phyloP scores from a whole-genome alignment of 495 filamentous ascomycete species.

The Alectoria sarmentosa region DNA sequence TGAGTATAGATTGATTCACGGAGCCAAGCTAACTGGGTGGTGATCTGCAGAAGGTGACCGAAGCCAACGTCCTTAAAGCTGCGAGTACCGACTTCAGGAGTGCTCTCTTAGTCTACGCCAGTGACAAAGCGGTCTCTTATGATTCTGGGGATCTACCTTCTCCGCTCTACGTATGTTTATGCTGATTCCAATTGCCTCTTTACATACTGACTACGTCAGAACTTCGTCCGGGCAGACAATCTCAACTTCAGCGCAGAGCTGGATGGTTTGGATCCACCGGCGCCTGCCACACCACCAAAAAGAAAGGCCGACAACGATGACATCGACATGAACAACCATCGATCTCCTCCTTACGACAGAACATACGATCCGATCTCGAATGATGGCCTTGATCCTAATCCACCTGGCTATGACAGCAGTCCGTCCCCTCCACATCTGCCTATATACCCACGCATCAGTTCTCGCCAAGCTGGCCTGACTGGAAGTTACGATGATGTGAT shows the following conservation, averaged over 20 bases:
- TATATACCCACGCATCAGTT: slow-evolving; percentile 4
- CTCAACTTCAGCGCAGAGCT: slow-evolving; percentile 41
- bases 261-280: slow-evolving; percentile 18
- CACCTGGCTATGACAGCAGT: background rate
- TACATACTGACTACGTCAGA: slow-evolving; percentile 26
- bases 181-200: background rate
- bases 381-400: slow-evolving; percentile 14
- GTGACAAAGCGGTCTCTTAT: slow-evolving; percentile 36
- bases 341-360: slow-evolving; percentile 18
- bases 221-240: slow-evolving; percentile 45
- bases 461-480: slow-evolving; percentile 10
- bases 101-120: slow-evolving; percentile 48
- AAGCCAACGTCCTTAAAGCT: slow-evolving; percentile 45
- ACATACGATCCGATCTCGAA: slow-evolving; percentile 6
- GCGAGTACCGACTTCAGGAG: slow-evolving; percentile 44
- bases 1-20: background rate
- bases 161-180: slow-evolving; percentile 26
- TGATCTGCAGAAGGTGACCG: slow-evolving; percentile 34
- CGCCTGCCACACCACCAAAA: slow-evolving; percentile 21
- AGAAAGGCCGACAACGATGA: slow-evolving; percentile 20
- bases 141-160: slow-evolving; percentile 31
- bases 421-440: slow-evolving; percentile 15
- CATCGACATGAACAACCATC: slow-evolving; percentile 16
- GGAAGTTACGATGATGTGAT: slow-evolving; percentile 22
- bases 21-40: background rate